These are phyloP conservation scores for Salix brachista DNA, from an alignment of 345 rosid species.

Conservation along the genomic window DNA sequence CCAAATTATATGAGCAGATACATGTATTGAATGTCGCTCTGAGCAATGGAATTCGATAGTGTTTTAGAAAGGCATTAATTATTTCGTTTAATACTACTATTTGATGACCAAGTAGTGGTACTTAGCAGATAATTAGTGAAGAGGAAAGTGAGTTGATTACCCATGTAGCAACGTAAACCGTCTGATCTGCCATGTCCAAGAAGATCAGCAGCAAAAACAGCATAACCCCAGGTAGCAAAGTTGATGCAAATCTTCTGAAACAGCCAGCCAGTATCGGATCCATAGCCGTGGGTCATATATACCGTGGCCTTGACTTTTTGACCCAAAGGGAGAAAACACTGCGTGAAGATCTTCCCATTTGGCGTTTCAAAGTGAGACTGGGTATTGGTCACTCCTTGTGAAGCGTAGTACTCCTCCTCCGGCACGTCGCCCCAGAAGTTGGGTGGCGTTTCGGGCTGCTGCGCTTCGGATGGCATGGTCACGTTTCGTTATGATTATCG, in stretches of 20 bases:
- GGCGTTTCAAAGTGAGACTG: slow-evolving; percentile 83
- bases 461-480: slow-evolving; percentile 9
- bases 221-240: slow-evolving; percentile 82
- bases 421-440: slow-evolving; percentile 90
- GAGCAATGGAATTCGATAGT: not conserved
- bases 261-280: slow-evolving; percentile 90
- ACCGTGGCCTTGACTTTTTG: slow-evolving; percentile 66
- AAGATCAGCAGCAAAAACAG: slow-evolving; percentile 95
- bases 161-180: slow-evolving; percentile 87
- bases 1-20: not conserved
- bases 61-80: not conserved
- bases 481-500: not conserved
- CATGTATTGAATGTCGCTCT: not conserved
- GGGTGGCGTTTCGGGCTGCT: slow-evolving; percentile 29
- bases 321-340: slow-evolving; percentile 75
- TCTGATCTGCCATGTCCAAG: slow-evolving; percentile 95
- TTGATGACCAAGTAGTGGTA: not conserved
- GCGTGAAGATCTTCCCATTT: slow-evolving; percentile 76
- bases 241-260: slow-evolving; percentile 88
- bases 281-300: slow-evolving; percentile 86
- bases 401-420: slow-evolving; percentile 80
- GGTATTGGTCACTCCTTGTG: slow-evolving; percentile 73
- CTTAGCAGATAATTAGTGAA: not conserved
- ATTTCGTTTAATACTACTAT: not conserved
- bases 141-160: slow-evolving; percentile 19